Evolutionary conservation across 2,329 filamentous ascomycete genomes (phyloP).

Genomic region (Coniella lustricola): DNA sequence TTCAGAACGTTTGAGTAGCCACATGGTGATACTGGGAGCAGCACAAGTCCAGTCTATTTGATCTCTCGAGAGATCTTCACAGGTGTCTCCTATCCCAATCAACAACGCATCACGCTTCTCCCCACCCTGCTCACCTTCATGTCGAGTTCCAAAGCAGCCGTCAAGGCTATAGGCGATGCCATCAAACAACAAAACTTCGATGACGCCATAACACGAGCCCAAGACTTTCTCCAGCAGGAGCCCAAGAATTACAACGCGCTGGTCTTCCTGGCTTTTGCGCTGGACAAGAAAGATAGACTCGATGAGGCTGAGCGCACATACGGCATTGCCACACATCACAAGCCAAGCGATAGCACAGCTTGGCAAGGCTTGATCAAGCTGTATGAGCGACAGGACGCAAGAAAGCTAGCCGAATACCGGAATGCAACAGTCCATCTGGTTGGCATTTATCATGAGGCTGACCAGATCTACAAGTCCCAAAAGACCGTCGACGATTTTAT

Average conservation of each 20-base stretch:
- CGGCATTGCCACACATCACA: slow-evolving; percentile 61
- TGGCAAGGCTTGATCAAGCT: slow-evolving; percentile 87
- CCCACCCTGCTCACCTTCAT: slow-evolving; percentile 31
- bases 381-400: slow-evolving; percentile 68
- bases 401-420: slow-evolving; percentile 67
- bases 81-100: too few species aligned
- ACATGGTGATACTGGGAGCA: too few species aligned
- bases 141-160: slow-evolving; percentile 58
- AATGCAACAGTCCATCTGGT: slow-evolving; percentile 67
- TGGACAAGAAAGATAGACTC: slow-evolving; percentile 66
- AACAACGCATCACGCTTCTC: too few species aligned
- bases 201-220: slow-evolving; percentile 63
- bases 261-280: slow-evolving; percentile 80
- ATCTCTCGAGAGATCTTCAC: background rate
- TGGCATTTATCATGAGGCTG: slow-evolving; percentile 61
- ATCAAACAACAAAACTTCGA: slow-evolving; percentile 75
- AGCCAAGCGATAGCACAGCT: slow-evolving; percentile 70
- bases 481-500: slow-evolving; percentile 74
- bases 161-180: slow-evolving; percentile 75
- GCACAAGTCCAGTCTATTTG: too few species aligned
- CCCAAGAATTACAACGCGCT: slow-evolving; percentile 75
- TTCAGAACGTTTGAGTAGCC: too few species aligned
- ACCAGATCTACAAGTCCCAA: slow-evolving; percentile 57
- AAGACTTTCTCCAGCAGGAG: slow-evolving; percentile 64
- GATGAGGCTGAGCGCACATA: slow-evolving; percentile 75